Base-by-base conservation (phyloP, 2,329 filamentous ascomycete genomes). In the Diaporthe amygdali region DNA sequence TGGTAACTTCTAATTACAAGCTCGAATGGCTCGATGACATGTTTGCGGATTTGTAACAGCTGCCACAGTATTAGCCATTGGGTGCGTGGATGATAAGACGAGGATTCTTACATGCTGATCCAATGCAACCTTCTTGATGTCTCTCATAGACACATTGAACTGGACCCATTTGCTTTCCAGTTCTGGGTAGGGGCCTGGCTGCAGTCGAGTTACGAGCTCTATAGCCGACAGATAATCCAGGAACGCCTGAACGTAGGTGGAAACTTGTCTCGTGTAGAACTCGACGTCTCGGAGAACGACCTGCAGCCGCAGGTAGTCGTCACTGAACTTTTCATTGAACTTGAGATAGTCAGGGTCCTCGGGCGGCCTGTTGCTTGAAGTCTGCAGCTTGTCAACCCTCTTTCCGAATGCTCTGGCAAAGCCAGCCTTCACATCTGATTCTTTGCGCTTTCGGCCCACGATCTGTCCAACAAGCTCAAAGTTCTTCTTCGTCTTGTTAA, bases 401-500 rank as follows among this genome's bases (percentile, higher is more conserved):
- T 96, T 94, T 73, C 94, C 94, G 81, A 98, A 97, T 1, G 94
- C 94, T 77, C 97, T 95, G 25, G 94, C 93, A 66, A 98, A 86
- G 30, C 93, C 93, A n/a, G 91, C 89, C 72, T 93, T 91, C 73
- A 96, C 92, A 80, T 97, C 94, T 0, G 94, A 96, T 75, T 97
- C 94, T 78, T 97, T 97, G 74, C 93, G 91, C 80, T 96, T 96
- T 70, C 94, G 88, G 70, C 92, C 87, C 37, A 98, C 94, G 70
- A 97, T 95, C 81, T 97, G 93, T 5, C 94, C 95, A 30, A 98
- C 94, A 56, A 97, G 89, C 81, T 98, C 94, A 71, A 96, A 95
- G 67, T 97, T 95, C 83, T 96, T 97, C 84, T 98, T 98, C 68
- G 95, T 92, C 79, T 97, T 95, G 83, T 99, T 97, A 81, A 98